Base-by-base conservation (phyloP, 2,329 filamentous ascomycete genomes). In the Aspergillus sp. region DNA sequence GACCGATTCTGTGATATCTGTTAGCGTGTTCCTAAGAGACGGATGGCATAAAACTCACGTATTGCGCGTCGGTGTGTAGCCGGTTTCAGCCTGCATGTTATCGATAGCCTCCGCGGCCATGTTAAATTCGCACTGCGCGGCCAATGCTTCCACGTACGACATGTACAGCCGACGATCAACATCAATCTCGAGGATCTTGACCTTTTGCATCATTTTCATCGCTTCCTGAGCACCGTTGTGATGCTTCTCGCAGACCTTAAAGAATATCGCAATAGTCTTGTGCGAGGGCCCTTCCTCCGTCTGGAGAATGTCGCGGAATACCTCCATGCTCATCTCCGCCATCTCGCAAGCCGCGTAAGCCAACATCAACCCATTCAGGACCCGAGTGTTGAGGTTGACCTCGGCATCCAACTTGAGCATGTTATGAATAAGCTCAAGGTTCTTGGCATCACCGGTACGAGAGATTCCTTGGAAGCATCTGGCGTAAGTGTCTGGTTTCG, bases 351-450 rank as follows among this genome's bases (percentile, higher is more conserved):
- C 78, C 1, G 82, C 81, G 60, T 95, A 91, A 0, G 88, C 90
- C 9, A 93, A 75, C 83, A 98, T 95, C 39, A 97, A 72, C 0
- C 86, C 82, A 57, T 95, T 97, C 55, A 85, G 81, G 2, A 97
- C 73, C 43, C 73, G 75, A 0, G 91, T 97, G 54, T 79, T 83
- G 5, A 85, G 77, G 54, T 90, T 82, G 32, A 97, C 77, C 34
- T 81, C 79, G n/a, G 83, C 77, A 64, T 98, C 93, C 64, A 96
- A 83, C 69, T 95, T 97, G 53, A 96, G 76, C 81, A 95, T 91
- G 61, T 96, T 95, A 70, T 95, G 86, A 2, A 95, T 79, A 49
- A 86, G 80, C 46, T 82, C 80, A 13, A 96, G 70, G 34, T 82
- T 82, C 44, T 87, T 82, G 1, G 69, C 59, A 54, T 86, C 82